Evolutionary conservation across 2,329 filamentous ascomycete genomes (phyloP), one percentile per base, ranked within the genome.

Genomic region (Penicillium italicum): DNA sequence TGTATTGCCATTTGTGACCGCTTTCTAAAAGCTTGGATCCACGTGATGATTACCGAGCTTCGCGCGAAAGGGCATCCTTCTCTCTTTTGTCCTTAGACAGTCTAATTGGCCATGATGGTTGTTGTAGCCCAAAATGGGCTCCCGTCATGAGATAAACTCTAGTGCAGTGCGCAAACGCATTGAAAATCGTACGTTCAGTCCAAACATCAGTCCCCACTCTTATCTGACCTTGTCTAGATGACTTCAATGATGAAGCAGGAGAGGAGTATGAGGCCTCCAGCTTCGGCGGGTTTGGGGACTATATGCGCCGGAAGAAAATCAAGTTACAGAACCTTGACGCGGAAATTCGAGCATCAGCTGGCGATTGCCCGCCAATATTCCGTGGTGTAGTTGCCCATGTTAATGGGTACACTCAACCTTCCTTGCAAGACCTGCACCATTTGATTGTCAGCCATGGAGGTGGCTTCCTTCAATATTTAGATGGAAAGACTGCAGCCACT

Each of bases 321-420:
- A 99, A 99, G 71, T 82, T 99, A 4, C 94, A 97, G 73, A 99
- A 99, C 68, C 83, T 94, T 30, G 94, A 99, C 74, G 86, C 86
- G 9, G 85, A 96, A 51, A 79, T 96, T 42, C 86, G 93, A 56
- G 82, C 88, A 31, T 78, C 84, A 4, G 83, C 86, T 1, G 74
- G 77, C 0, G 85, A 87, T 62, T 90, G 89, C 61, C 90, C 91
- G 10, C 85, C 84, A 59, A 91, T 99, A 50, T 99, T 99, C 79
- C 90, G 88, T 63, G 91, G 91, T 0, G 82, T 97, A 9, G 91
- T 96, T 12, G 91, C 88, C 10, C 90, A 97, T 74, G 88, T 99
- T 24, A 96, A 92, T 65, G 94, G 94, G 46, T 99, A 97, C 70
- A 99, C 94, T 0, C 93, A 97, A 66, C 94, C 94, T 0, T 91